These are phyloP conservation scores for Musa schizocarpa DNA, from an alignment of 176 grass and related monocot genomes.

Conservation along the genomic window DNA sequence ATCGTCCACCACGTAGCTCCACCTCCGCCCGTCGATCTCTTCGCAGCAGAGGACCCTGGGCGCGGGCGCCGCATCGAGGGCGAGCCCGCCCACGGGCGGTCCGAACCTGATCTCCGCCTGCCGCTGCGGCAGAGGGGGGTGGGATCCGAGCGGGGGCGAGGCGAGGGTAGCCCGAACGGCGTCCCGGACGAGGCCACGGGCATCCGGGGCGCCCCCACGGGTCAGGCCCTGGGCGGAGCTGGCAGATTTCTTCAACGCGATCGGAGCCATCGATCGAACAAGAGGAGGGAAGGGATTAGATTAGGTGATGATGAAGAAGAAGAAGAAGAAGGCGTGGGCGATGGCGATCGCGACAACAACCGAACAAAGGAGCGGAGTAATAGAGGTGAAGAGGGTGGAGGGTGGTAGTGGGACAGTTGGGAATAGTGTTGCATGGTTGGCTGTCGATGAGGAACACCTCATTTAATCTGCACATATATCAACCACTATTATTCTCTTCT, in stretches of 20 bases:
- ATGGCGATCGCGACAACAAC: not conserved
- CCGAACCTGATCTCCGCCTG: conserved; percentile 28
- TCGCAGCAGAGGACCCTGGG: conserved; percentile 76
- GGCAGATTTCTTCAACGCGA: conserved; percentile 43
- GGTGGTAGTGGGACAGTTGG: too few species aligned
- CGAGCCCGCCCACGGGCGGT: conserved; percentile 16
- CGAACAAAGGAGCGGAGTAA: too few species aligned
- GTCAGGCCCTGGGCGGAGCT: conserved; percentile 47
- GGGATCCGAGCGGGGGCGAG: not conserved
- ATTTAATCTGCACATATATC: too few species aligned
- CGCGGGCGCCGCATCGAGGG: conserved; percentile 1
- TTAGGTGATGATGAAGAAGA: conserved; percentile 1
- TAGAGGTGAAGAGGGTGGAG: too few species aligned
- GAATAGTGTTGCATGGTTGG: too few species aligned
- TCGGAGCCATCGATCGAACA: conserved; percentile 41
- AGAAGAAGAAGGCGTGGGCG: not conserved
- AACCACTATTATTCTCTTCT: too few species aligned
- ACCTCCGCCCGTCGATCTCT: conserved; percentile 82
- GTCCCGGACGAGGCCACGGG: conserved; percentile 50
- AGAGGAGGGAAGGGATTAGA: not conserved
- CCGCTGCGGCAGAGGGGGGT: not conserved
- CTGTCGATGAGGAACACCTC: too few species aligned
- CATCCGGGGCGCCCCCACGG: conserved; percentile 30
- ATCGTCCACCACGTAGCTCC: conserved; percentile 71
- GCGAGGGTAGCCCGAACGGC: conserved; percentile 38